These are phyloP conservation scores for Kodamaea fukazawae DNA, from an alignment of 805 yeast genomes.

Conservation along the genomic window DNA sequence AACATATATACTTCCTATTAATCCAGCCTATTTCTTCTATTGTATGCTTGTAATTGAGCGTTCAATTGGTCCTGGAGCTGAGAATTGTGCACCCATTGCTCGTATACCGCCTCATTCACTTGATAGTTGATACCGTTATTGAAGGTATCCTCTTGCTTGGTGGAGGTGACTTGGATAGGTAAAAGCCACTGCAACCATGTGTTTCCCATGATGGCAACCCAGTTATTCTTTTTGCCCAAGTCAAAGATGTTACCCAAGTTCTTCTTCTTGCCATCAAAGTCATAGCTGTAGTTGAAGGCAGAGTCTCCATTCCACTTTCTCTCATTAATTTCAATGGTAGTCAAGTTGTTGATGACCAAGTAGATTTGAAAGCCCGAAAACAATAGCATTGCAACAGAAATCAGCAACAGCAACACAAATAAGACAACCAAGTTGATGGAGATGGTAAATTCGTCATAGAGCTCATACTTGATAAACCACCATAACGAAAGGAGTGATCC, in stretches of 20 bases:
- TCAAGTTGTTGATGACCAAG: constrained; percentile 59
- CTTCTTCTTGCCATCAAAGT: constrained; percentile 38
- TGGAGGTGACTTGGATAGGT: constrained; percentile 43
- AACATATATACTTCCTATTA: no score
- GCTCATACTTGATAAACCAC: constrained; percentile 44
- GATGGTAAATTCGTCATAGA: constrained; percentile 39
- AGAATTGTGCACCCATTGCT: constrained; percentile 39
- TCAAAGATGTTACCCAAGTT: constrained; percentile 70
- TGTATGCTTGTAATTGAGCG: constrained; percentile 31
- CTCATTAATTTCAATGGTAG: constrained; percentile 80
- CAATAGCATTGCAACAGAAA: constrained; percentile 38
- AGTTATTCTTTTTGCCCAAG: constrained; percentile 62
- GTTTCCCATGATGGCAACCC: constrained; percentile 72
- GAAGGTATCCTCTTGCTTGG: constrained; percentile 16
- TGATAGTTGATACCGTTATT: constrained; percentile 53
- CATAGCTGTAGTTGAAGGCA: constrained; percentile 32
- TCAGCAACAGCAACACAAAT: constrained; percentile 56
- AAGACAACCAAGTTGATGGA: constrained; percentile 61
- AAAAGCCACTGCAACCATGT: constrained; percentile 65
- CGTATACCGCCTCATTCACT: constrained; percentile 42
- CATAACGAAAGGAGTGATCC: constrained; percentile 45
- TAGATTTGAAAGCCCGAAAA: constrained; percentile 60
- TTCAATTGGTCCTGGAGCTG: constrained; percentile 46
- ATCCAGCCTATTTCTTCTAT: constrained; percentile 1
- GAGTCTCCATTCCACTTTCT: constrained; percentile 39